Percentiles rank a stretch among this genome's conserved stretches.
These are phyloP conservation scores for Pulveroboletus frians DNA, from an alignment of 768 basidiomycete genomes.

Conservation along the genomic window DNA sequence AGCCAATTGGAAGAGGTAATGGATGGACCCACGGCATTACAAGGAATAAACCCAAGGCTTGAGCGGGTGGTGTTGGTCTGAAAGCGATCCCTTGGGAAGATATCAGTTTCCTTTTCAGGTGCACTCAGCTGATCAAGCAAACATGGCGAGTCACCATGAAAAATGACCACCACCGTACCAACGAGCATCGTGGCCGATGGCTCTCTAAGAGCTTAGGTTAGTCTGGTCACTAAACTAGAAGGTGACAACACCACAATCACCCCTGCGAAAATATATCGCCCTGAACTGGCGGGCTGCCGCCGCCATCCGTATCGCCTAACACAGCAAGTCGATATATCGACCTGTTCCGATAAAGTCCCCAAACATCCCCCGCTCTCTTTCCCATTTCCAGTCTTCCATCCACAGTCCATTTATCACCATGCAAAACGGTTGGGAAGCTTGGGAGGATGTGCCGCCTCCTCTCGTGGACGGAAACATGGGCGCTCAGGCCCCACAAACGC, in stretches of 20 bases:
- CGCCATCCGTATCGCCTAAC: constrained; percentile 10
- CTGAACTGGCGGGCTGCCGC: not conserved
- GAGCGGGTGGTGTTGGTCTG: too few relatives aligned
- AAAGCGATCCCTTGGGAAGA: too few relatives aligned
- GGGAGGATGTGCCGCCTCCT: constrained; percentile 22
- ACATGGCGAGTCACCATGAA: not conserved
- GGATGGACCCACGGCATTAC: too few relatives aligned
- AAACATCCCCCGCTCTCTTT: not conserved
- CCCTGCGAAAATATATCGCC: not conserved
- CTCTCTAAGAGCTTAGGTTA: not conserved
- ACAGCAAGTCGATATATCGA: constrained; percentile 19
- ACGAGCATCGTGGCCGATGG: not conserved
- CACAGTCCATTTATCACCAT: constrained; percentile 11
- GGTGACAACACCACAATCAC: not conserved
- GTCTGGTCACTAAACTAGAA: not conserved
- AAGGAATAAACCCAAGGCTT: too few relatives aligned
- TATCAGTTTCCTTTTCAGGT: too few relatives aligned
- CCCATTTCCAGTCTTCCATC: not conserved
- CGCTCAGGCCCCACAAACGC: not conserved
- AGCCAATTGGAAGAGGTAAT: too few relatives aligned
- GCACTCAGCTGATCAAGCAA: too few relatives aligned
- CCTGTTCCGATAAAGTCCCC: constrained; percentile 13
- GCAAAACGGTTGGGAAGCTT: constrained; percentile 10
- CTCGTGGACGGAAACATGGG: constrained; percentile 19
- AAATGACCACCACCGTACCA: not conserved